Base-by-base conservation (phyloP, 805 yeast genomes). In the Myxozyma sirexii region DNA sequence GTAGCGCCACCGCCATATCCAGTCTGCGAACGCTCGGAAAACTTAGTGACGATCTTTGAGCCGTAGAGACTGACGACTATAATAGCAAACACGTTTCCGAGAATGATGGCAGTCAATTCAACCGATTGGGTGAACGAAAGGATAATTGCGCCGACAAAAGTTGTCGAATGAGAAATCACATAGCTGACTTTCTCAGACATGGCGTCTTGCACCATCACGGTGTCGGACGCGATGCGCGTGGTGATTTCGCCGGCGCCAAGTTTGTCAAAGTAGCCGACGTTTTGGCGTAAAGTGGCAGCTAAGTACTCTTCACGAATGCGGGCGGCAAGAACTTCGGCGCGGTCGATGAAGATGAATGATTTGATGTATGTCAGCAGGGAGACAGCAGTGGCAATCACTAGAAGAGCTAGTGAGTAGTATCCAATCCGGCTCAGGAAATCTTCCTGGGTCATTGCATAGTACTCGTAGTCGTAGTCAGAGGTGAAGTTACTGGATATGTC, bases 241-340 rank as follows among this genome's bases (percentile, higher is more conserved):
- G 79, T 75, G 39, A 76, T 76, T 55, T 75, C 77, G 15, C 79
- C 79, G n/a, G 78, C 69, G 15, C 79, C 79, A 15, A 76, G 68
- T 45, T 71, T 69, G 62, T 76, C 79, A 57, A 76, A 77, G 58
- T 71, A 77, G 23, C 75, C 80, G 39, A 76, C 71, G 49, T 76
- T 76, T 60, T 76, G 79, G 42, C 76, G 69, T 47, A 76, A 66
- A 8, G 75, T 67, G 0, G 78, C 74, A 54, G 67, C 60, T 29
- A 76, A 65, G 56, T 75, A 76, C 42, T 69, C 58, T 59, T 74
- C 71, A 19, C 79, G 72, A 61, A 75, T 73, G 23, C 79, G 66
- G 7, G 77, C 72, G 1, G 81, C 68, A 37, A 77, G 65, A 13
- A 74, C 69, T 64, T 77, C 80, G 26, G 80, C 80, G 7, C 74